Percentiles rank a stretch among this genome's conserved stretches.
Evolutionary conservation across 2,329 filamentous ascomycete genomes (phyloP).

Genomic region (Mollisiaceae sp.): DNA sequence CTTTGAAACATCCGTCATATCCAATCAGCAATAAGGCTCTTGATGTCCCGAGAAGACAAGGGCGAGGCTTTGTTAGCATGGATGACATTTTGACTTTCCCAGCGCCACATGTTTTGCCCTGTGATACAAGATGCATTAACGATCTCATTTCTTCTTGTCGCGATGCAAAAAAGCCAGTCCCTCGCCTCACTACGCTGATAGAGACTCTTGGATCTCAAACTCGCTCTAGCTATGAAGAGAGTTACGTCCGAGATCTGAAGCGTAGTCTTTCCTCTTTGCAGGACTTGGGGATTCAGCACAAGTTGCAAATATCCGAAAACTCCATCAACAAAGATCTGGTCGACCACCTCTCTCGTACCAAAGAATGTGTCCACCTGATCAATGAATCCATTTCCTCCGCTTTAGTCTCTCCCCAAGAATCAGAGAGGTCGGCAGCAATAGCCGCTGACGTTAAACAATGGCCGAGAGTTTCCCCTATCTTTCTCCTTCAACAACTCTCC

Average conservation of each 20-base stretch:
- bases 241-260: slow-evolving; percentile 22
- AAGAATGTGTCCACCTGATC: background rate
- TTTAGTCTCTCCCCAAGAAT: background rate
- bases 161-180: background rate
- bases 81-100: background rate
- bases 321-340: background rate
- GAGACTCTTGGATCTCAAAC: slow-evolving; percentile 9
- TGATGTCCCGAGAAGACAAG: background rate
- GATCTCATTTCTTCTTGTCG: background rate
- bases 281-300: background rate
- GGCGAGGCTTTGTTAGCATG: background rate
- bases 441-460: slow-evolving; percentile 45
- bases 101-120: background rate
- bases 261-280: slow-evolving; percentile 18
- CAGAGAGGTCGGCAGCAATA: background rate
- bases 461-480: slow-evolving; percentile 26
- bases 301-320: background rate
- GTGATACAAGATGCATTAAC: background rate
- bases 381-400: background rate
- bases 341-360: background rate
- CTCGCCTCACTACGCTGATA: background rate
- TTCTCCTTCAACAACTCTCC: slow-evolving; percentile 12
- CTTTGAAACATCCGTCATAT: background rate
- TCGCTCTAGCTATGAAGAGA: slow-evolving; percentile 18
- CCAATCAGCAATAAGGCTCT: background rate